Evolutionary conservation across 306 rosid genomes (phyloP).

Genomic region (Potentilla sterilis): DNA sequence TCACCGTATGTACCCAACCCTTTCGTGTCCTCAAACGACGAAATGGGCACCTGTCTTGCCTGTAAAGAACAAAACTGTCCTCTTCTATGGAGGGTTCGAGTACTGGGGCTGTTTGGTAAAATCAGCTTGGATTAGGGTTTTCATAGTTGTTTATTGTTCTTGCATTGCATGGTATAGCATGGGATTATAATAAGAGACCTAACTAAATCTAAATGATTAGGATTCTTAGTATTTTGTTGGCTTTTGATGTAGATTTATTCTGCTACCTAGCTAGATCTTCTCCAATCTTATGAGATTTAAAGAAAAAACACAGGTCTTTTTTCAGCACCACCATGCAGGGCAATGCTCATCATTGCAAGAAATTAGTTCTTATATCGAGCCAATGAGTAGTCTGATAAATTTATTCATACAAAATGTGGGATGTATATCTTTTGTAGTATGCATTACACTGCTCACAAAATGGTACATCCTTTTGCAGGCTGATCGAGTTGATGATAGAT

Average conservation of each 20-base stretch:
- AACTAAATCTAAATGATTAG: conserved; percentile 34
- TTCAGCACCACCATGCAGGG: conserved; percentile 2
- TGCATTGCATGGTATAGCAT: conserved; percentile 21
- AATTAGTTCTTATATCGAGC: not conserved
- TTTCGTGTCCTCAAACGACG: conserved; percentile 21
- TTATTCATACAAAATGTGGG: not conserved
- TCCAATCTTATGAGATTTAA: not conserved
- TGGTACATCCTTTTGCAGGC: no score
- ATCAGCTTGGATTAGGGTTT: not conserved
- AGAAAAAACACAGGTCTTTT: not conserved
- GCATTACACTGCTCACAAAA: not conserved
- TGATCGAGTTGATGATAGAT: no score
- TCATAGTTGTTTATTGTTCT: conserved; percentile 1
- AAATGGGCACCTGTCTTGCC: conserved; percentile 13
- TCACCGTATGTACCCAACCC: conserved; percentile 12
- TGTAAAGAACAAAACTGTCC: conserved; percentile 25
- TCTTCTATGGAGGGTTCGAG: not conserved
- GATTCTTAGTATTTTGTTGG: conserved; percentile 18
- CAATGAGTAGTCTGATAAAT: not conserved
- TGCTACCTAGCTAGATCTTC: conserved; percentile 6
- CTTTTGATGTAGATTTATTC: conserved; percentile 38
- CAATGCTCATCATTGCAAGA: conserved; percentile 17
- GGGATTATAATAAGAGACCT: conserved; percentile 15
- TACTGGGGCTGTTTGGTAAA: conserved; percentile 21
- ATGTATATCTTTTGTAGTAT: not conserved